These are phyloP conservation scores for Yamadazyma insecticola DNA, from an alignment of 805 yeast genomes.

Conservation along the genomic window DNA sequence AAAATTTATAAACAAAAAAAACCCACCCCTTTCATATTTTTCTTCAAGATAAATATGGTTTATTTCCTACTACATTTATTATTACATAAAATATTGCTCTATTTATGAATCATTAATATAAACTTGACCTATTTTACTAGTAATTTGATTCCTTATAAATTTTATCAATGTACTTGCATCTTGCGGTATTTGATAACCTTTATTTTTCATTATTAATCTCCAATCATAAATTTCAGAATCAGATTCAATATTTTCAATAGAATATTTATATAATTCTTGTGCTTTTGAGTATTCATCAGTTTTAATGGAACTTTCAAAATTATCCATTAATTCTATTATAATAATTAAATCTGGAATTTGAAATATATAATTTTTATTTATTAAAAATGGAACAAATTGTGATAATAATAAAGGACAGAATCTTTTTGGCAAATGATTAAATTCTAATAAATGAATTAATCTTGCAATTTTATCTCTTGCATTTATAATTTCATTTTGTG, in stretches of 20 bases:
- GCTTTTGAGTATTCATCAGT: slow-evolving; percentile 23
- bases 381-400: slow-evolving; percentile 43
- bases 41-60: too few species aligned
- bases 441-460: slow-evolving; percentile 45
- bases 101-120: slow-evolving; percentile 19
- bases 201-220: slow-evolving; percentile 18
- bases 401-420: slow-evolving; percentile 45
- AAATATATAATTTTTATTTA: slow-evolving; percentile 11
- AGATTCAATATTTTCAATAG: slow-evolving; percentile 13
- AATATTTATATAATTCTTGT: slow-evolving; percentile 26
- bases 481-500: slow-evolving; percentile 7
- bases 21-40: too few species aligned
- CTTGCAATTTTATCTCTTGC: slow-evolving; percentile 28
- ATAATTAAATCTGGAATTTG: slow-evolving; percentile 29
- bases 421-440: slow-evolving; percentile 42
- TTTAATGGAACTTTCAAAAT: slow-evolving; percentile 23
- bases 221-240: slow-evolving; percentile 30
- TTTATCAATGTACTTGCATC: slow-evolving; percentile 21
- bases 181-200: slow-evolving; percentile 16
- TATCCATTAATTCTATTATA: slow-evolving; percentile 36
- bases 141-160: slow-evolving; percentile 27
- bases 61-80: too few species aligned
- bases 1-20: too few species aligned
- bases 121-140: slow-evolving; percentile 29
- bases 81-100: too few species aligned